Evolutionary conservation across 345 rosid species (phyloP).

Genomic region (Salix arbutifolia): DNA sequence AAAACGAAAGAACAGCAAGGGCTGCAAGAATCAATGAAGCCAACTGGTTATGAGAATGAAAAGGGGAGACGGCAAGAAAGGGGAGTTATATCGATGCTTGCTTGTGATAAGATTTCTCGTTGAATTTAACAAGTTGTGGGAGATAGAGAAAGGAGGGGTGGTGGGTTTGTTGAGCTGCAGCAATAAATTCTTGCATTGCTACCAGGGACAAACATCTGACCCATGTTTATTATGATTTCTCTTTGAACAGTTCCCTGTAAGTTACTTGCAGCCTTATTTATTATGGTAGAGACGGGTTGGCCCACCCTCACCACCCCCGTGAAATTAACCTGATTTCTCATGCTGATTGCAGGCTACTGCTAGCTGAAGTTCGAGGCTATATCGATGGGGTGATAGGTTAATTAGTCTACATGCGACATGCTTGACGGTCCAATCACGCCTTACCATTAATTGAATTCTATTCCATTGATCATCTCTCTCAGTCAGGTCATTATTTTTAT

Average conservation of each 20-base stretch:
- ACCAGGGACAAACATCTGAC: not conserved
- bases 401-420: too few species aligned
- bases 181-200: constrained; percentile 17
- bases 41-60: not conserved
- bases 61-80: not conserved
- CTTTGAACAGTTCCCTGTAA: not conserved
- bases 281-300: constrained; percentile 17
- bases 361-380: too few species aligned
- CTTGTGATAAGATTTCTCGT: not conserved
- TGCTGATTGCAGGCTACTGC: not conserved
- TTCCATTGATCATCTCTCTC: too few species aligned
- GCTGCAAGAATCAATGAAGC: not conserved
- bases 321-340: not conserved
- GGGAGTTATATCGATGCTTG: not conserved
- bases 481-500: too few species aligned
- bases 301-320: not conserved
- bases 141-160: not conserved
- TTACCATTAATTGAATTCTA: too few species aligned
- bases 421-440: too few species aligned
- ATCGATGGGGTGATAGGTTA: too few species aligned
- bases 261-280: constrained; percentile 17
- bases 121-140: constrained; percentile 7
- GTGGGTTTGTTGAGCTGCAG: constrained; percentile 30
- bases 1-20: not conserved
- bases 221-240: not conserved